Conservation (phyloP, 371 early-diverging fungal species). For the Mucor ambiguus region DNA sequence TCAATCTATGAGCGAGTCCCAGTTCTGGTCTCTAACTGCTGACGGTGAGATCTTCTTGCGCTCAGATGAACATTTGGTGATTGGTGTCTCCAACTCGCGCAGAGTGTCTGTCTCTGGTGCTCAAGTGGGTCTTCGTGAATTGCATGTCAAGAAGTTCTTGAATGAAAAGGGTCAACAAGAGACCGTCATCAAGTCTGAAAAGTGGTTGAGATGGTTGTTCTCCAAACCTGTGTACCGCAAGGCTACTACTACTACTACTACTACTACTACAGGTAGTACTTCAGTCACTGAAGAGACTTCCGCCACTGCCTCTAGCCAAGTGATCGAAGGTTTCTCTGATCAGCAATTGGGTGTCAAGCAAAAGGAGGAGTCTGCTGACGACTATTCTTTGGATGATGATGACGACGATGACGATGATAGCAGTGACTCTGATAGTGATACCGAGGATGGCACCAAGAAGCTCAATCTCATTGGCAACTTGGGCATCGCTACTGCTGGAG, state of each 20-base stretch:
- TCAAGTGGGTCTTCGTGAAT: constrained; percentile 40
- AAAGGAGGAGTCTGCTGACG: constrained; percentile 36
- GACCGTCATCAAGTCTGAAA: constrained; percentile 30
- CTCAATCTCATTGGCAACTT: constrained; percentile 14
- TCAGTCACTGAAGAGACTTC: too few relatives aligned
- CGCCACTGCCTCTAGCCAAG: constrained; percentile 5
- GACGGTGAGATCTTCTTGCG: constrained; percentile 44
- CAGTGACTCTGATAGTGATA: background rate
- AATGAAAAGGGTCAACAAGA: constrained; percentile 34
- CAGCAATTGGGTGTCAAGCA: constrained; percentile 28
- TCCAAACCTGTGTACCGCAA: constrained; percentile 42
- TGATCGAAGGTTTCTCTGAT: constrained; percentile 37
- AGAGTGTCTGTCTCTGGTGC: constrained; percentile 39
- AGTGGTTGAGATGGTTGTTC: constrained; percentile 44
- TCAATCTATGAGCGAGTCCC: constrained; percentile 26
- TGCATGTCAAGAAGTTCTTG: constrained; percentile 29
- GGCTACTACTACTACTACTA: constrained; percentile 3
- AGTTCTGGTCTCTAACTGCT: constrained; percentile 44
- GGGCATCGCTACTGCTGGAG: constrained; percentile 27
- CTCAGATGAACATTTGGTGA: constrained; percentile 35
- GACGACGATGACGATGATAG: constrained; percentile 7
- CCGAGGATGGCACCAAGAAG: constrained; percentile 1
- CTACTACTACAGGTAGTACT: too few relatives aligned
- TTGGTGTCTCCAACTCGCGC: constrained; percentile 34
- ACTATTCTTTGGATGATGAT: constrained; percentile 26